phyloP scores from a whole-genome alignment of 805 yeast species.

The Metschnikowia reukaufii region DNA sequence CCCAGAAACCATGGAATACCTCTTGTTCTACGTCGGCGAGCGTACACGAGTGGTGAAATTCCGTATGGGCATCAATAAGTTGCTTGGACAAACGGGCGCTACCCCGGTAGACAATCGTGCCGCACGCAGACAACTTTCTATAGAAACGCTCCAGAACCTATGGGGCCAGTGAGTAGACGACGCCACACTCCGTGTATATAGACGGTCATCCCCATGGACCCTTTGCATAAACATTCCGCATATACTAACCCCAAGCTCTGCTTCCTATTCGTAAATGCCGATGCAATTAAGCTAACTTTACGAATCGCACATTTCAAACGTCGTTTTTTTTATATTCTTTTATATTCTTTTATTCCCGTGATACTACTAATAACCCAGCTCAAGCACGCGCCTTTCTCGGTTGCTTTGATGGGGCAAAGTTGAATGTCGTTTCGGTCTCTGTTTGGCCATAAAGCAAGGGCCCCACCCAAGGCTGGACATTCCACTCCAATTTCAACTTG shows the following conservation, averaged over 20 bases:
- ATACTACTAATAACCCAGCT: neutral
- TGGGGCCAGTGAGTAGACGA: conserved; percentile 6
- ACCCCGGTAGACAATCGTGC: conserved; percentile 19
- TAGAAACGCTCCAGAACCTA: conserved; percentile 22
- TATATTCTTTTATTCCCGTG: neutral
- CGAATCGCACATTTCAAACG: no score
- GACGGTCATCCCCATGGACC: no score
- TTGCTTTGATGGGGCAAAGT: conserved; percentile 29
- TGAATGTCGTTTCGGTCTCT: conserved; percentile 25
- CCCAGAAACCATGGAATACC: conserved; percentile 35
- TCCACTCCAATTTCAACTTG: conserved; percentile 75
- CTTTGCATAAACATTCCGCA: neutral
- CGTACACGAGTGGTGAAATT: conserved; percentile 23
- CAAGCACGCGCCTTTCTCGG: neutral
- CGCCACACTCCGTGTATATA: neutral
- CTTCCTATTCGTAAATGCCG: no score
- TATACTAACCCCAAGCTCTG: no score
- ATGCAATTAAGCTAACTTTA: no score
- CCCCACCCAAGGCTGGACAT: conserved; percentile 90
- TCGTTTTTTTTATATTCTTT: no score
- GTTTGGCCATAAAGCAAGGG: conserved; percentile 68
- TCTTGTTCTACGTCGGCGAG: conserved; percentile 23
- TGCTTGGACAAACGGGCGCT: conserved; percentile 11
- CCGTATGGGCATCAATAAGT: conserved; percentile 24
- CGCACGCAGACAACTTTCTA: conserved; percentile 27